Base-by-base conservation (phyloP, 495 filamentous ascomycete species). In the Elasticomyces elasticus region DNA sequence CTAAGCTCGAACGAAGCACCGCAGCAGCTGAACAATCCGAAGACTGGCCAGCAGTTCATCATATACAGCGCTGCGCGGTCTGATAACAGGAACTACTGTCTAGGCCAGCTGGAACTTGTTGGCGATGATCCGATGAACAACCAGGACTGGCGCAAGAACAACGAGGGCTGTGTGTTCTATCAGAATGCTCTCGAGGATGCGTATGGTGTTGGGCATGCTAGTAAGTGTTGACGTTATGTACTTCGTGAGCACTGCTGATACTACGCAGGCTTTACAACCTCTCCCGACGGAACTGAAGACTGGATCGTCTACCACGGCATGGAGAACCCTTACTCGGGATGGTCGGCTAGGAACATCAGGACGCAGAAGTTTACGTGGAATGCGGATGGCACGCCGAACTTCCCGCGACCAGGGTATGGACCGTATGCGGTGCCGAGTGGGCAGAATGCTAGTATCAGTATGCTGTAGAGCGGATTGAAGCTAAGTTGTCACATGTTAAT, bases 241-340 rank as follows among this genome's bases (percentile, higher is more conserved):
- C 27, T 37, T 17, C 24, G 11, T 12, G 31, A 24, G 2, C 19
- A 11, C 3, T 5, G 31, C 48, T 51, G 48, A 51, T n/a, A 22
- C 12, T 19, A 1, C 25, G 5, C 17, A 51, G 48, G 31, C 19
- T 77, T 72, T 51, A 67, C 62, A 22, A 71, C 66, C 30, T 73
- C 70, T 25, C 71, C 72, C 0, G 73, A 76, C 56, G 71, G 71
- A 2, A 68, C 44, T 0, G 73, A 76, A 59, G 60, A 70, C 45
- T 77, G 70, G 55, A 71, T 76, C 27, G 71, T 77, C 1, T 77
- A 77, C 54, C 74, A 76, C 56, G 74, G 71, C 12, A 71, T 71
- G 69, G 41, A 56, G 37, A 59, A 72, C 56, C 67, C 66, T 15
- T 60, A 35, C 17, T 61, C 63, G 43, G 64, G 66, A n/a, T 72